Base-by-base conservation (phyloP, 1,139 yeast species). In the Pneumocystis carinii region DNA sequence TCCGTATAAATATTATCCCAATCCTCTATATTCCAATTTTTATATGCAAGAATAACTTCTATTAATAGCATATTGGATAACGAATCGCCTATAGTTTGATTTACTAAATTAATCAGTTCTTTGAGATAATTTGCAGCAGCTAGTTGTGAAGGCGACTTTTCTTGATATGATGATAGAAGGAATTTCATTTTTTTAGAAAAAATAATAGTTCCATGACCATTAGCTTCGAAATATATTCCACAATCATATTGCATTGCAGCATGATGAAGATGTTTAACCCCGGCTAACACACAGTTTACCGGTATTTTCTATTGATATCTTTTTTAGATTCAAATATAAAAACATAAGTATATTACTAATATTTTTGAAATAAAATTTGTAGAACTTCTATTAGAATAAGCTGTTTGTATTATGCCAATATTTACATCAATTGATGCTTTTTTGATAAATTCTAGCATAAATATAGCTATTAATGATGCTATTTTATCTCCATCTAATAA, bases 71-170 rank as follows among this genome's bases (percentile, higher is more conserved):
- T 78, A 72, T 94, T 98, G 24, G 96, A 84, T 64, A 94, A 84
- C 4, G 98, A 96, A 73, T 92, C 99, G 55, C 99, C 99, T 8
- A 92, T 97, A 0, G 97, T 87, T 74, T 92, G 98, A 74, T 92
- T 92, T 72, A 92, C 88, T 69, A 92, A 78, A 64, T 83, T 81
- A 58, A 87, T 79, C 66, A 88, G 79, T 17, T 81, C 78, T 67
- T 78, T 76, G 67, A 88, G 76, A 1, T 84, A 76, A 63, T 76
- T 74, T 60, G 84, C 75, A 1, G 89, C 83, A 1, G 73, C 66
- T 62, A 73, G 71, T 61, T 75, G 76, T 32, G 77, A 75, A 6
- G 75, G 75, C 3, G 74, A 70, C 24, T 72, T 67, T 10, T 72
- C 74, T 67, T 71, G 71, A 66, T 68, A 70, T 29, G 70, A 67